These are phyloP conservation scores for Podospora sp. DNA, from an alignment of 495 filamentous ascomycete species.

Conservation along the genomic window DNA sequence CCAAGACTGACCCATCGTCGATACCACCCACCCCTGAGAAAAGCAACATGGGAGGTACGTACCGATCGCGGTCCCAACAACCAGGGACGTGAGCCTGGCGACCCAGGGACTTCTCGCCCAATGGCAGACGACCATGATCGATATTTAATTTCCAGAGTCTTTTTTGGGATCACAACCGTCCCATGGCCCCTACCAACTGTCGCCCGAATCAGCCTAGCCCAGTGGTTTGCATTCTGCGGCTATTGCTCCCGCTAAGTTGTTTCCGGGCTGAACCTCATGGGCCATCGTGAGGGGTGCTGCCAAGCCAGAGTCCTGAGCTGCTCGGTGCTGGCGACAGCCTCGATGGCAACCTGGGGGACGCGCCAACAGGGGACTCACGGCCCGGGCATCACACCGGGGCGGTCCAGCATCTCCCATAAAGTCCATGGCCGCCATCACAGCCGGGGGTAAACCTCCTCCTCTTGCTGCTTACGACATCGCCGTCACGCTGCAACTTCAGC, in stretches of 20 bases:
- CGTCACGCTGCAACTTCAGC: conserved; percentile 29
- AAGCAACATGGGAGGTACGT: not conserved
- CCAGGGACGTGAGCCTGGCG: not conserved
- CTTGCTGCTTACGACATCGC: not conserved
- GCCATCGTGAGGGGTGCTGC: not conserved
- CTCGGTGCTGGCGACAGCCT: not conserved
- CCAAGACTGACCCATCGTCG: too few species aligned
- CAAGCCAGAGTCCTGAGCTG: not conserved
- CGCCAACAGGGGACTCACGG: too few species aligned
- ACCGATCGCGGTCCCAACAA: not conserved
- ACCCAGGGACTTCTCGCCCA: not conserved
- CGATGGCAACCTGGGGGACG: not conserved
- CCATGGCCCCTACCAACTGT: not conserved
- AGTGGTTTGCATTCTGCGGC: not conserved
- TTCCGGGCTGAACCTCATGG: not conserved
- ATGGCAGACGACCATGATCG: not conserved
- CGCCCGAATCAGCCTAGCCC: not conserved
- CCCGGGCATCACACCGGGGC: too few species aligned
- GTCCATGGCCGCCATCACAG: not conserved
- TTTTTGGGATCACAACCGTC: not conserved
- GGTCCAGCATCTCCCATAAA: not conserved
- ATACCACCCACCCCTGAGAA: too few species aligned
- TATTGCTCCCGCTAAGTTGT: not conserved
- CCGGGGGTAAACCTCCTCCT: not conserved
- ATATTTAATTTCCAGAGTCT: not conserved